These are phyloP conservation scores for Phytophthora pistaciae DNA, from an alignment of 352 stramenopile species.

Conservation along the genomic window DNA sequence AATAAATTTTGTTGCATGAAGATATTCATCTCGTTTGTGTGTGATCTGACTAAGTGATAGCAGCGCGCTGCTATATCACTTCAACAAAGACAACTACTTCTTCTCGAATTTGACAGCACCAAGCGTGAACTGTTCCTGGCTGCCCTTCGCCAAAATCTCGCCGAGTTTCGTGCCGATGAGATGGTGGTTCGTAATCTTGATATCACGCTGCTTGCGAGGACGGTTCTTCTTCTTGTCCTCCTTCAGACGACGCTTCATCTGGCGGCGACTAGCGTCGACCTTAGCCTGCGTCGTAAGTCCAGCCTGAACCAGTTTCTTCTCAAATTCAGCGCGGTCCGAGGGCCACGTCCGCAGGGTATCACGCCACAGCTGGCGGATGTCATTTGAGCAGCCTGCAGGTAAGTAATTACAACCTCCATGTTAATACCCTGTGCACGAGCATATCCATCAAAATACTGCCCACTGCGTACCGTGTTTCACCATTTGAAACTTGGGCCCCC, in stretches of 20 bases:
- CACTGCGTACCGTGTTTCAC: slow-evolving; percentile 71
- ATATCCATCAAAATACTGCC: neutral
- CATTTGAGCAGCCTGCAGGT: slow-evolving; percentile 75
- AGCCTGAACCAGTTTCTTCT: slow-evolving; percentile 83
- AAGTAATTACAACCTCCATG: slow-evolving; percentile 8
- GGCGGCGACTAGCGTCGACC: slow-evolving; percentile 79
- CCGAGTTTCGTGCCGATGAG: slow-evolving; percentile 88
- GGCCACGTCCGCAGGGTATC: slow-evolving; percentile 82
- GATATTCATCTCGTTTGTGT: neutral
- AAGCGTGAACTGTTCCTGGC: slow-evolving; percentile 83
- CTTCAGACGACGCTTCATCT: slow-evolving; percentile 84
- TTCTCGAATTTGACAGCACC: slow-evolving; percentile 87
- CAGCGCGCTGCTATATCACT: neutral
- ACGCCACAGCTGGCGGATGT: slow-evolving; percentile 86
- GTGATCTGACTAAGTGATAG: neutral
- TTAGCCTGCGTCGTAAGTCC: slow-evolving; percentile 87
- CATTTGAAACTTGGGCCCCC: slow-evolving; percentile 80
- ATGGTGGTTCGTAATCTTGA: slow-evolving; percentile 92
- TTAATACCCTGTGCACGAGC: neutral
- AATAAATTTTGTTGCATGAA: slow-evolving; percentile 23
- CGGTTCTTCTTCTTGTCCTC: slow-evolving; percentile 87
- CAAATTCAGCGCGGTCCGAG: slow-evolving; percentile 77
- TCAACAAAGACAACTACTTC: slow-evolving; percentile 35
- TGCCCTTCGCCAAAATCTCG: slow-evolving; percentile 82
- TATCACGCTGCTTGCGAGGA: slow-evolving; percentile 84